These are phyloP conservation scores for Gamsiella multidivaricata DNA, from an alignment of 192 early-diverging fungal genomes.

Conservation along the genomic window DNA sequence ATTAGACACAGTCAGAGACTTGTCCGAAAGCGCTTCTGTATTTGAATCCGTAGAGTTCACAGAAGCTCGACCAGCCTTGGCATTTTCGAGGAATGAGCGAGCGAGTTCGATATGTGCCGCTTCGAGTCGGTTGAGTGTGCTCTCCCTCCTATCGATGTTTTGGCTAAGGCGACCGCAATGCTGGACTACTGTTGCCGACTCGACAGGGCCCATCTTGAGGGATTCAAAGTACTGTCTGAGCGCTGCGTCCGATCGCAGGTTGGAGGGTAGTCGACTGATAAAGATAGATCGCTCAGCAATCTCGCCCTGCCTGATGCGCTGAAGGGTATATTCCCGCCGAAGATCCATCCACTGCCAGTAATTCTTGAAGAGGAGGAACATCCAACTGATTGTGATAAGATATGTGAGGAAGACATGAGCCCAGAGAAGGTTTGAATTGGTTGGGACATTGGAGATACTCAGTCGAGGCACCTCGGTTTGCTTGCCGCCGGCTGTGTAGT, in stretches of 20 bases:
- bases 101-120: constrained; percentile 60
- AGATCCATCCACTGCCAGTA: constrained; percentile 67
- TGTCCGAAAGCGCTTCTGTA: constrained; percentile 4
- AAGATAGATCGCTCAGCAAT: constrained; percentile 62
- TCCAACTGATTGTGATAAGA: constrained; percentile 58
- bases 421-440: constrained; percentile 55
- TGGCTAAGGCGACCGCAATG: constrained; percentile 58
- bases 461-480: constrained; percentile 39
- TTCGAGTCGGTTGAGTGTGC: constrained; percentile 55
- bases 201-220: constrained; percentile 65
- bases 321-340: constrained; percentile 49
- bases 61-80: constrained; percentile 12
- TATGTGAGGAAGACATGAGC: constrained; percentile 63
- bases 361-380: constrained; percentile 66
- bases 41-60: background rate
- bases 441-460: constrained; percentile 59
- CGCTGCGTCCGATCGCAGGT: constrained; percentile 61
- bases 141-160: constrained; percentile 55
- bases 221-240: constrained; percentile 63
- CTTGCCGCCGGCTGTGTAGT: constrained; percentile 45
- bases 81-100: constrained; percentile 25
- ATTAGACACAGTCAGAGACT: background rate
- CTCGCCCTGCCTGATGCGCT: constrained; percentile 50
- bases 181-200: constrained; percentile 62
- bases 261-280: constrained; percentile 61